phyloP scores from a whole-genome alignment of 2,329 filamentous ascomycete genomes.

The Fusarium caatingaense region DNA sequence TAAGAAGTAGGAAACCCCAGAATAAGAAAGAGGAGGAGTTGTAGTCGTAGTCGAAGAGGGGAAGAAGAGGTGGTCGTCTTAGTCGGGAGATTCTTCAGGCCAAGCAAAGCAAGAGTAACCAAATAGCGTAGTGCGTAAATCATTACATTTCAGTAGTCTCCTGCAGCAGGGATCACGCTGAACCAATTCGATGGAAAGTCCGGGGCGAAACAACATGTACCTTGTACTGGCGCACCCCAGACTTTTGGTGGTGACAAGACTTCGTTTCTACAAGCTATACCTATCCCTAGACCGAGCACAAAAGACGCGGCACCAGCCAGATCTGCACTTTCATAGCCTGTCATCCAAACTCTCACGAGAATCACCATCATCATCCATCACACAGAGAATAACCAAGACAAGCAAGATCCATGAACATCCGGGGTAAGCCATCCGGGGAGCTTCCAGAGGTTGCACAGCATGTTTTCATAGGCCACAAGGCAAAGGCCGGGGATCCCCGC shows the following conservation, averaged over 20 bases:
- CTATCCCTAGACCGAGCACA: slow-evolving; percentile 37
- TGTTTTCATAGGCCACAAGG: slow-evolving; percentile 14
- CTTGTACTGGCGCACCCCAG: background rate
- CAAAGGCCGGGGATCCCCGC: slow-evolving; percentile 23
- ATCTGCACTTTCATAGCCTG: background rate
- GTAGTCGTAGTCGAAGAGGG: slow-evolving; percentile 25
- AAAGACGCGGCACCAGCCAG: background rate
- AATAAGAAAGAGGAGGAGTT: slow-evolving; percentile 13
- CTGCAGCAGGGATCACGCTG: slow-evolving; percentile 44
- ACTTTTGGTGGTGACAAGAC: background rate
- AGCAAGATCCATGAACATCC: slow-evolving; percentile 27
- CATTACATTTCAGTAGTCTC: slow-evolving; percentile 22
- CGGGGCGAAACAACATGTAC: slow-evolving; percentile 30
- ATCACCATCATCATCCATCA: background rate
- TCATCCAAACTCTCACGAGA: background rate
- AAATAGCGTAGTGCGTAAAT: slow-evolving; percentile 16
- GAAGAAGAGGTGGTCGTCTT: slow-evolving; percentile 5
- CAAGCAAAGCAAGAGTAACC: slow-evolving; percentile 11
- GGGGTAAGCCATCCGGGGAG: slow-evolving; percentile 43
- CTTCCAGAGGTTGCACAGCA: slow-evolving; percentile 21
- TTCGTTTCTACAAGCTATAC: background rate
- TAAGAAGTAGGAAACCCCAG: background rate
- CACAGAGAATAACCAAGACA: background rate
- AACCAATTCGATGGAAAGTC: slow-evolving; percentile 48
- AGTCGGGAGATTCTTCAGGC: slow-evolving; percentile 1